Evolutionary conservation across 495 filamentous ascomycete species (phyloP), one percentile per base, ranked within the genome.

Genomic region (Hypomontagnella monticulosa): DNA sequence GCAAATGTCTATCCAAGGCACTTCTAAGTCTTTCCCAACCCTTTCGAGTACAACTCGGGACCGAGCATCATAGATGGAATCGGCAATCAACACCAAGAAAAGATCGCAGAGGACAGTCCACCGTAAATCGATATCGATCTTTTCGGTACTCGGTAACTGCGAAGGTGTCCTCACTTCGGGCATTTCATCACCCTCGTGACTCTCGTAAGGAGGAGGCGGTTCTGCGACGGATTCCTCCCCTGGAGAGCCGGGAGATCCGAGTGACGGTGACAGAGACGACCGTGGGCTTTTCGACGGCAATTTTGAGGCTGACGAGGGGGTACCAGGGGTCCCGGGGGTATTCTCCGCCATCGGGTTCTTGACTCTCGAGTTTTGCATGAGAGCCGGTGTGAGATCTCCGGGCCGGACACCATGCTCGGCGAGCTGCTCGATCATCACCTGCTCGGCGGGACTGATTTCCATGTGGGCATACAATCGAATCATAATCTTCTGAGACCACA

Each of bases 401-500:
- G 94, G 89, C 60, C 91, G 78, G 6, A 99, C 93, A 10, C 93
- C 96, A 78, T 99, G 95, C 48, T 92, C 90, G 10, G 90, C 87
- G 59, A 99, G 80, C 75, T 99, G 96, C 76, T 99, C 95, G 65
- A 99, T 97, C 95, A 99, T 99, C 69, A 99, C 80, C 79, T 99
- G 95, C 80, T 99, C 95, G 55, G 83, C 85, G 18, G 89, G 73
- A 70, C 88, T 90, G 69, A 99, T 93, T 54, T 99, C 95, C 95
- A 99, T 98, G 77, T 99, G 95, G 15, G 84, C 78, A 76, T 97
- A 98, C 33, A 99, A 71, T 56, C 93, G 87, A 10, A 96, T 84
- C 92, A 98, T 98, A 82, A 97, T 96, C 76, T 93, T 93, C 72
- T 98, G 96, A 51, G 91, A 88, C 94, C 94, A 99, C 89, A 96